Percentiles rank a stretch among this genome's conserved stretches.
These are phyloP conservation scores for Syzygium aromaticum DNA, from an alignment of 345 rosid genomes.

Conservation along the genomic window DNA sequence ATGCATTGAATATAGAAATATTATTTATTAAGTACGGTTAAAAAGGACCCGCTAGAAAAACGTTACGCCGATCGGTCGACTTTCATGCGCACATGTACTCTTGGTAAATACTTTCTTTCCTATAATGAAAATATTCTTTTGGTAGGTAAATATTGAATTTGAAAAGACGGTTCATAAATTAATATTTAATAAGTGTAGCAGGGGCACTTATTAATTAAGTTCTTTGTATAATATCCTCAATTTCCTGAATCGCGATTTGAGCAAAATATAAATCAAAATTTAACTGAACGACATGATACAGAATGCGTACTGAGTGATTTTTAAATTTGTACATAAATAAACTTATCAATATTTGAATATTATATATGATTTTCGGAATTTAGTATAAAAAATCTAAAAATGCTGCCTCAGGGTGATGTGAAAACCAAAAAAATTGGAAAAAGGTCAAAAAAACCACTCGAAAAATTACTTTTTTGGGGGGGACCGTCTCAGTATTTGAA, in stretches of 20 bases:
- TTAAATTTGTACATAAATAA: neutral
- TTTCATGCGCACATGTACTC: neutral
- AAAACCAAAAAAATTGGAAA: neutral
- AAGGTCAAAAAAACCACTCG: neutral
- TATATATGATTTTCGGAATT: neutral
- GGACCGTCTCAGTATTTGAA: neutral
- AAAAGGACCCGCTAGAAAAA: neutral
- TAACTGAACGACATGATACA: too few relatives aligned
- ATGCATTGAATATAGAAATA: neutral
- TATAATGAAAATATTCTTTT: neutral
- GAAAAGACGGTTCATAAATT: neutral
- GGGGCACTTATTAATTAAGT: neutral
- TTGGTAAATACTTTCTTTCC: neutral
- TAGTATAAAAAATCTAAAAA: neutral
- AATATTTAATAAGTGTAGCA: neutral
- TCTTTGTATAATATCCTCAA: neutral
- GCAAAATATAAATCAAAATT: neutral
- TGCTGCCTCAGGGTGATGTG: neutral
- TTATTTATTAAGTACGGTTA: neutral
- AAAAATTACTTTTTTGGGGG: neutral
- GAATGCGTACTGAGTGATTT: accelerated
- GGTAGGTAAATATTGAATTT: neutral
- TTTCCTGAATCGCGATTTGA: neutral
- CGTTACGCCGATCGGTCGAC: neutral
- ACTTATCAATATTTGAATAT: neutral